phyloP scores from a whole-genome alignment of 2,329 filamentous ascomycete genomes.

The Arthrobotrys sphaeroides region DNA sequence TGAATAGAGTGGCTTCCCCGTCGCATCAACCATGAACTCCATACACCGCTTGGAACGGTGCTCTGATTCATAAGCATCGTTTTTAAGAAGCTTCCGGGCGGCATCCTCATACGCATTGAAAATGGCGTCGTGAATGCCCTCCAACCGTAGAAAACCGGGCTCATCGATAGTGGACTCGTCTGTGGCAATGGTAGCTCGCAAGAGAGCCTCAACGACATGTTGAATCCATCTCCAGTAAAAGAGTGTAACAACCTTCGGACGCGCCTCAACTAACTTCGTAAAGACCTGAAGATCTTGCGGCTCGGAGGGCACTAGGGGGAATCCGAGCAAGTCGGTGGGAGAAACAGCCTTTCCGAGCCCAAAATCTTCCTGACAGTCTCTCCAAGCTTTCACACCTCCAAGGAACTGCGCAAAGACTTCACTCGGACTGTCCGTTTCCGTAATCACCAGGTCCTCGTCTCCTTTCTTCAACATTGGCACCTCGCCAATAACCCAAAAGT shows the following conservation, averaged over 20 bases:
- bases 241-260: not conserved
- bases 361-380: conserved; percentile 13
- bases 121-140: not conserved
- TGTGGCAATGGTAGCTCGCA: not conserved
- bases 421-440: not conserved
- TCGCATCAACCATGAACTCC: conserved; percentile 17
- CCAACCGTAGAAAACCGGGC: not conserved
- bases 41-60: not conserved
- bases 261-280: not conserved
- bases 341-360: not conserved
- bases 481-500: conserved; percentile 36
- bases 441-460: not conserved
- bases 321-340: not conserved
- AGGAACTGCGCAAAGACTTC: conserved; percentile 33
- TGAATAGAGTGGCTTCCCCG: not conserved
- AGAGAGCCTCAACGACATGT: conserved; percentile 14
- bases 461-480: conserved; percentile 2
- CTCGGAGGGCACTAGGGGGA: not conserved
- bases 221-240: conserved; percentile 40
- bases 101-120: conserved; percentile 10
- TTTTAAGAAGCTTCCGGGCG: not conserved
- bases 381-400: conserved; percentile 26
- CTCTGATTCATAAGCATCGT: not conserved
- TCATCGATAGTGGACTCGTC: not conserved
- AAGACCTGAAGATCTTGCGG: not conserved